These are phyloP conservation scores for Gossypium ekmanianum DNA, from an alignment of 345 rosid species.

Conservation along the genomic window DNA sequence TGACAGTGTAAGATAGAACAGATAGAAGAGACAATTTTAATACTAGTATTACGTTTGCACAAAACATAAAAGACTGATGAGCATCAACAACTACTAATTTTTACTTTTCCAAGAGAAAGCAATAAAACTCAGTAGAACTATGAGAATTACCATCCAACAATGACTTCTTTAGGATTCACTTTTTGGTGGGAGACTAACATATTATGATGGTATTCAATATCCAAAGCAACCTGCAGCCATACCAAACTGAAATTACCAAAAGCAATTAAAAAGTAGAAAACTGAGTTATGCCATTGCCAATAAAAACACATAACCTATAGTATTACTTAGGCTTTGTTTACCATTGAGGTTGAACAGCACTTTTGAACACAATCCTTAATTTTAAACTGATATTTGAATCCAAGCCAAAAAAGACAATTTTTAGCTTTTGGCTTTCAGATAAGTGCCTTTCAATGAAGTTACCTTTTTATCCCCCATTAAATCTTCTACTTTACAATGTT, in stretches of 20 bases:
- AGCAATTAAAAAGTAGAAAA: background rate
- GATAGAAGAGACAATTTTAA: background rate
- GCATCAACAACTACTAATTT: background rate
- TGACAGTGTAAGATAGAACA: background rate
- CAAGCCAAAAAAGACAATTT: no score
- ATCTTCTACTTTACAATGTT: no score
- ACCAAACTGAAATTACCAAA: background rate
- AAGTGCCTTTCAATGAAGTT: no score
- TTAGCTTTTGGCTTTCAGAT: no score
- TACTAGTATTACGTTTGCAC: background rate
- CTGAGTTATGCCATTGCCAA: background rate
- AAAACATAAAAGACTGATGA: background rate
- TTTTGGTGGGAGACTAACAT: constrained; percentile 83
- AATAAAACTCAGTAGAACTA: background rate
- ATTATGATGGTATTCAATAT: constrained; percentile 91
- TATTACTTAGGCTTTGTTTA: background rate
- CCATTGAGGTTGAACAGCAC: no score
- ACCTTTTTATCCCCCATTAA: no score
- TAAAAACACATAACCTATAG: background rate
- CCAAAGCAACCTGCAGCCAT: constrained; percentile 77
- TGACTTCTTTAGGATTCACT: constrained; percentile 91
- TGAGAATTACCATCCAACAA: constrained; percentile 85
- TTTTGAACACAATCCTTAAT: no score
- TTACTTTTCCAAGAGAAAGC: background rate
- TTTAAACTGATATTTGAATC: no score